Base-by-base conservation (phyloP, 2,329 filamentous ascomycete genomes). In the Ophiostoma piceae region DNA sequence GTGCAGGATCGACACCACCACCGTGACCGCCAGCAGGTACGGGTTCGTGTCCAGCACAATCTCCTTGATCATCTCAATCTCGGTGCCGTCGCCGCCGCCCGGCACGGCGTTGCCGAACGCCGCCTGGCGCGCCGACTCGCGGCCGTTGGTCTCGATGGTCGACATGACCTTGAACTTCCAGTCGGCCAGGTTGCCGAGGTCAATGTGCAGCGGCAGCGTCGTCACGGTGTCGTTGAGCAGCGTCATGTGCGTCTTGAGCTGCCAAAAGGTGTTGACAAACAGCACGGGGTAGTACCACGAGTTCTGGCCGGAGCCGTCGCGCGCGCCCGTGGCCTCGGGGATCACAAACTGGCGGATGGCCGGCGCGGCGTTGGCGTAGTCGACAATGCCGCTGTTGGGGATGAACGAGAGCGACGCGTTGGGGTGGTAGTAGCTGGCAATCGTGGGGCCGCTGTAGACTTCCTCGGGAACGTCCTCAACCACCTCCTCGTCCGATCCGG, bases 11-110 rank as follows among this genome's bases (percentile, higher is more conserved):
- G 88, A 94, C 75, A 96, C 95, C 9, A 96, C 79, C 35, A 88
- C 88, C 0, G 95, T 99, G 41, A 96, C 89, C 35, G 85, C 89
- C 54, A 99, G 87, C 39, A 99, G 88, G 77, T 93, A 96, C 47
- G 92, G 90, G 80, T 98, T 98, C 37, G 93, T 97, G 81, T 98
- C 92, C 51, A 98, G 85, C 54, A 99, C 85, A 66, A 98, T 91
- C 77, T 96, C 91, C 83, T 99, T 99, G 83, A 99, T 89, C 86
- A 97, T 92, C 78, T 99, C 95, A 76, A 98, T 92, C 80, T 99
- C 95, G 70, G 87, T 92, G 60, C 95, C 95, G 77, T 98, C 95
- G 70, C 94, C 91, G 69, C 90, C 91, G 47, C 90, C 90, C 0
- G 92, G 87, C 6, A 90, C 83, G 2, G 88, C 82, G 47, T 88